These are phyloP conservation scores for Phascolomyces articulosus DNA, from an alignment of 371 early-diverging fungal genomes.

Conservation along the genomic window DNA sequence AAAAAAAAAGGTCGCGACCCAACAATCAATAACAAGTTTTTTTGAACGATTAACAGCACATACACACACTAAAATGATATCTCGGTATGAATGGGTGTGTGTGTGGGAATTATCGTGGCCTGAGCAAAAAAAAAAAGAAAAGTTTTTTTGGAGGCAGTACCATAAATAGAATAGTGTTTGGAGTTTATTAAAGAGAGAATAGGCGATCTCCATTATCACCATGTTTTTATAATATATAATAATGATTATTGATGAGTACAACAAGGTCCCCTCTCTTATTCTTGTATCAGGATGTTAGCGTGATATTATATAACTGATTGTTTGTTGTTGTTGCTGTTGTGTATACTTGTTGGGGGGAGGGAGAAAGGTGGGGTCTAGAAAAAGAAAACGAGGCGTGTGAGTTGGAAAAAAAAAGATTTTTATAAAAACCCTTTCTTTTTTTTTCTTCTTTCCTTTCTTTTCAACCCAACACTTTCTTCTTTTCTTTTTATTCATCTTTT, in stretches of 20 bases:
- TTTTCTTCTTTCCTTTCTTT: conserved; percentile 6
- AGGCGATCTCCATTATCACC: conserved; percentile 7
- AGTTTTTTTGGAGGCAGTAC: neutral
- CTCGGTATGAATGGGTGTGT: neutral
- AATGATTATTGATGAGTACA: too few species aligned
- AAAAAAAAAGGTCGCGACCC: neutral
- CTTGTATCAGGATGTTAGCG: conserved; percentile 8
- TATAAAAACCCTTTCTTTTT: conserved; percentile 3
- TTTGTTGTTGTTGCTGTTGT: neutral
- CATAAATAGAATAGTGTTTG: conserved; percentile 11
- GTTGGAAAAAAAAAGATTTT: conserved; percentile 2
- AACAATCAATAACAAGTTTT: neutral
- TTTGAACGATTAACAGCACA: too few species aligned
- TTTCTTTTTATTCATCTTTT: neutral
- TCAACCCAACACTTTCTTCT: conserved; percentile 2
- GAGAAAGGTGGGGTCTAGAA: neutral
- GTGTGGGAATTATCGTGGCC: neutral
- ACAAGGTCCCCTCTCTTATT: too few species aligned
- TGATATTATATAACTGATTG: too few species aligned
- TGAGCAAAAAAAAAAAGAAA: too few species aligned
- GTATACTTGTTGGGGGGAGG: neutral
- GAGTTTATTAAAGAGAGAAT: conserved; percentile 1
- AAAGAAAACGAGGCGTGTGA: conserved; percentile 9
- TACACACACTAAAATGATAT: too few species aligned
- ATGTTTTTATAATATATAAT: too few species aligned